Evolutionary conservation across 2,329 filamentous ascomycete species (phyloP).

Genomic region (Trichophyton schoenleinii): DNA sequence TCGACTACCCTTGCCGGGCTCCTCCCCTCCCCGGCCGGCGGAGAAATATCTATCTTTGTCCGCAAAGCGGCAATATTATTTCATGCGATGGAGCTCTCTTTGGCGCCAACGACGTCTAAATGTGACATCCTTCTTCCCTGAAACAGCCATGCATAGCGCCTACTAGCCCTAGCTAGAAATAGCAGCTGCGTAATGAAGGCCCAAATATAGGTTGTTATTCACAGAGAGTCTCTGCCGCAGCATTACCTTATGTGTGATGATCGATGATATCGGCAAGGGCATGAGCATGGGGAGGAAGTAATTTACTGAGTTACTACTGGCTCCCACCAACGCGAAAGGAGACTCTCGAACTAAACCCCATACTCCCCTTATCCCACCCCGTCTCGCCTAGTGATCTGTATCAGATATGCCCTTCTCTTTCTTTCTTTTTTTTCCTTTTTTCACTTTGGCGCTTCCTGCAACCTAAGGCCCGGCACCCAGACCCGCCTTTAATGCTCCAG

Average conservation of each 20-base stretch:
- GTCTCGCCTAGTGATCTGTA: not conserved
- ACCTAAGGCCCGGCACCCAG: not conserved
- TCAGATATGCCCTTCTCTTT: not conserved
- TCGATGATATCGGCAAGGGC: not conserved
- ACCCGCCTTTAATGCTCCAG: not conserved
- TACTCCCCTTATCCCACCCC: not conserved
- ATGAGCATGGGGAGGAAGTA: not conserved
- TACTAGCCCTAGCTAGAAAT: not conserved
- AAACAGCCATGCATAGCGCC: not conserved
- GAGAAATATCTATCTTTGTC: conserved; percentile 2
- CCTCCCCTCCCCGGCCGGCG: not conserved
- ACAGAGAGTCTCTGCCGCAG: not conserved
- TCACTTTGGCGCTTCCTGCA: not conserved
- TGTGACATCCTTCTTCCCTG: not conserved
- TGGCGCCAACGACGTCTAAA: not conserved
- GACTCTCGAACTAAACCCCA: not conserved
- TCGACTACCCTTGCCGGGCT: not conserved
- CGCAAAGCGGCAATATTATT: not conserved
- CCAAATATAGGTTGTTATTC: not conserved
- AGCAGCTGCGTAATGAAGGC: not conserved
- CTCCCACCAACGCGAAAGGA: not conserved
- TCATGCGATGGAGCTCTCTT: conserved; percentile 5
- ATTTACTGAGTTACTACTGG: not conserved
- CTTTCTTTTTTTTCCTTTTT: not conserved
- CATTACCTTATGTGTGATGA: not conserved